Evolutionary conservation across 2,329 filamentous ascomycete genomes (phyloP).

Genomic region (Zasmidium cellare): DNA sequence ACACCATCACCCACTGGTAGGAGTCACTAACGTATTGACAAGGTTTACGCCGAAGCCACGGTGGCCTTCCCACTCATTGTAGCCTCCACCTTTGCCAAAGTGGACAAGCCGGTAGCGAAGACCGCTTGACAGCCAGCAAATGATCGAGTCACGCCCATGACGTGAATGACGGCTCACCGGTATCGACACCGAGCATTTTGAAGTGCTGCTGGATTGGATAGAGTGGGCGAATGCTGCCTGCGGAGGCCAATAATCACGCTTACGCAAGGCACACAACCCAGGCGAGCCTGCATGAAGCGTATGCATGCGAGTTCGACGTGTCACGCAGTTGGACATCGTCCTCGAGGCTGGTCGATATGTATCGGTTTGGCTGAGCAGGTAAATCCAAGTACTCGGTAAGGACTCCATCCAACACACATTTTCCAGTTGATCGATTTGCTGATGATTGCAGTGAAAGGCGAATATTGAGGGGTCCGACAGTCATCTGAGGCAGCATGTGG

Average conservation of each 20-base stretch:
- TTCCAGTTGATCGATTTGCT: too few relatives aligned
- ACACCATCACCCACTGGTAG: not conserved
- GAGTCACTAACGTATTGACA: not conserved
- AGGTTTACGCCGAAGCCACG: conserved; percentile 67
- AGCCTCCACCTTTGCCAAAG: conserved; percentile 63
- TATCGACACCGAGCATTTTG: not conserved
- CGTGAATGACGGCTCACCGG: not conserved
- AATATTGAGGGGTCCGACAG: too few relatives aligned
- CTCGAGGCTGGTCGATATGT: too few relatives aligned
- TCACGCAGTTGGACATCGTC: not conserved
- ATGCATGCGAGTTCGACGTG: conserved; percentile 14
- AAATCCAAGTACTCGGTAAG: too few relatives aligned
- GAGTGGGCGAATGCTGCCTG: not conserved
- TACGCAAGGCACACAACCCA: conserved; percentile 18
- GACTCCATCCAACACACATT: too few relatives aligned
- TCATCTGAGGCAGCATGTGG: too few relatives aligned
- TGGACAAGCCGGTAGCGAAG: conserved; percentile 12
- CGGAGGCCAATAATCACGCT: conserved; percentile 9
- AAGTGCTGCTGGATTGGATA: not conserved
- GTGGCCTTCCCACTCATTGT: conserved; percentile 68
- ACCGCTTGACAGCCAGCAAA: conserved; percentile 1
- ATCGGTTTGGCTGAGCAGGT: too few relatives aligned
- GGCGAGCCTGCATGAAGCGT: conserved; percentile 1
- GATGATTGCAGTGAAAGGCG: too few relatives aligned
- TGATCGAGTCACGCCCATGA: not conserved